Base-by-base conservation (phyloP, 331 rosid species). In the Ulmus americana region DNA sequence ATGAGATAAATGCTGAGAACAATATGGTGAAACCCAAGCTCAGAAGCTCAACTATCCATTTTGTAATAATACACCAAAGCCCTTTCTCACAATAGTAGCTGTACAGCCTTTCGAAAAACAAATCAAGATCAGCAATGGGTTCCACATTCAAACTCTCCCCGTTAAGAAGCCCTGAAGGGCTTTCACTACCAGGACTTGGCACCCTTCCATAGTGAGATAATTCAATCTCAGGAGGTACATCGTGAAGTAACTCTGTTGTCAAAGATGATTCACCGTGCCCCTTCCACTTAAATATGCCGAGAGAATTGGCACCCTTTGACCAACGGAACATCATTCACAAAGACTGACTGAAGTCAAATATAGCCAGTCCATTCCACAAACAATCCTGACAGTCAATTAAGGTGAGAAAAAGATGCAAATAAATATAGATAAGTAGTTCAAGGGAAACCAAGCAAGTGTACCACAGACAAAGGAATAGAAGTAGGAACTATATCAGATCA, bases 1-100 rank as follows among this genome's bases (percentile, higher is more conserved):
- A 65, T 67, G 85, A 85, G 81, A 89, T 87, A 65, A 92, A 89
- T 66, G 91, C 98, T 3, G 97, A 89, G 83, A 87, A 87, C 55
- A 91, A 85, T 65, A 92, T 89, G 55, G 88, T 85, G 76, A 92
- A 92, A 8, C 95, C 95, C 52, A 89, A 79, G 80, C 95, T 87
- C 39, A 89, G 70, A 77, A 92, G 95, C 81, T 92, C 98, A 53
- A 87, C 91, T 65, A 89, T 78, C 98, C 98, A 89, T 82, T 92
- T 89, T 76, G 77, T 77, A 59, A 92, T 78, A 63, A 92, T 87
- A 69, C 95, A 89, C 95, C 97, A 84, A 40, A 92, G 90, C 72
- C 98, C 98, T 79, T 89, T 89, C 71, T 87, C 95, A 63, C 95
- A 83, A 70, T 82, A 92, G 81, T 92, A 92, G 79, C 79, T 76